Conservation (phyloP, 805 yeast genomes). For the Ogataea pini region DNA sequence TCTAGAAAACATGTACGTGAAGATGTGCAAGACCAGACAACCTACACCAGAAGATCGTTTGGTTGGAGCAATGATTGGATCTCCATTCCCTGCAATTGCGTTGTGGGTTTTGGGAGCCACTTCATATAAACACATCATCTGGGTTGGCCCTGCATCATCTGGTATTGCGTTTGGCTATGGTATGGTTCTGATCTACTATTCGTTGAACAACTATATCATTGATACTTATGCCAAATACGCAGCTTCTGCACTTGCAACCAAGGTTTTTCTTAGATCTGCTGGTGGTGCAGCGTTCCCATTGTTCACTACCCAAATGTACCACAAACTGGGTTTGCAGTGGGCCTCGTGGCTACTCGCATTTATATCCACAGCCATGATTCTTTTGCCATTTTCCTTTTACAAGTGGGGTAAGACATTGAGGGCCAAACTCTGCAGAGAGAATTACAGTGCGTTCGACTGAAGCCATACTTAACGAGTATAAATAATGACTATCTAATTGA, state of each 20-base stretch:
- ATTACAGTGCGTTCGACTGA: constrained; percentile 45
- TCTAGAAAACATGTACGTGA: constrained; percentile 62
- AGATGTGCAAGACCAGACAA: constrained; percentile 50
- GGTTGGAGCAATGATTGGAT: constrained; percentile 78
- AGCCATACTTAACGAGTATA: too few species aligned
- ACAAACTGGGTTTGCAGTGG: constrained; percentile 73
- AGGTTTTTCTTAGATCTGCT: constrained; percentile 75
- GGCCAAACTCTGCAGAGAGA: constrained; percentile 64
- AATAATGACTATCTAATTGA: background rate
- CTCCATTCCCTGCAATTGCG: constrained; percentile 80
- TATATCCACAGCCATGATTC: constrained; percentile 73
- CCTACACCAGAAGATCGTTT: constrained; percentile 82
- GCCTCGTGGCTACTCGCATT: constrained; percentile 79
- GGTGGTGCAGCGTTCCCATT: constrained; percentile 89
- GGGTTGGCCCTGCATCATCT: constrained; percentile 64
- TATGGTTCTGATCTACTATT: constrained; percentile 59
- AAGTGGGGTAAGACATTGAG: constrained; percentile 65
- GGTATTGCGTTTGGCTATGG: constrained; percentile 63
- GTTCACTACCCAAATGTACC: constrained; percentile 80
- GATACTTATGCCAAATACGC: constrained; percentile 85
- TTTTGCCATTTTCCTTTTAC: constrained; percentile 71
- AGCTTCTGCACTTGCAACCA: constrained; percentile 79
- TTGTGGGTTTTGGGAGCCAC: constrained; percentile 82
- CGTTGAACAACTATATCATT: constrained; percentile 77
- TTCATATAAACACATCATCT: constrained; percentile 62